Evolutionary conservation across 768 basidiomycete species (phyloP).

Genomic region (Hypholoma sublateritium): DNA sequence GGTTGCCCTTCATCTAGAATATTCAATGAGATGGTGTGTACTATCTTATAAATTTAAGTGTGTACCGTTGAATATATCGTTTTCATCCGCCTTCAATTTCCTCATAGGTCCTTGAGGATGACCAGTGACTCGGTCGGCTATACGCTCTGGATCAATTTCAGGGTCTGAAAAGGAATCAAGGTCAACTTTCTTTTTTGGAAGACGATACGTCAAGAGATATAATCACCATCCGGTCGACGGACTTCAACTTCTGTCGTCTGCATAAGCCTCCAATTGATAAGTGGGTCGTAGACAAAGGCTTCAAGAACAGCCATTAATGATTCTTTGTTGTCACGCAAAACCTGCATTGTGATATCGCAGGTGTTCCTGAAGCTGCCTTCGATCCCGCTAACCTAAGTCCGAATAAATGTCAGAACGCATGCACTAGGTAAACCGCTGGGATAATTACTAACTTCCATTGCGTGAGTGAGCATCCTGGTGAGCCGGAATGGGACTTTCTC

Average conservation of each 20-base stretch:
- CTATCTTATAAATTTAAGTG: background rate
- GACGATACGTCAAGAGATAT: slow-evolving; percentile 5
- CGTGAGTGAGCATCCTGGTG: slow-evolving; percentile 97
- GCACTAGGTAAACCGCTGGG: too few species aligned
- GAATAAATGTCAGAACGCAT: too few species aligned
- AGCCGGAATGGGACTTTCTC: slow-evolving; percentile 98
- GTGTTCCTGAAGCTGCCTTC: slow-evolving; percentile 95
- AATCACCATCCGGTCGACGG: slow-evolving; percentile 64
- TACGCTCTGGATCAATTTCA: slow-evolving; percentile 47
- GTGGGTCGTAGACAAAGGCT: slow-evolving; percentile 97
- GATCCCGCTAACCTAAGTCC: slow-evolving; percentile 85
- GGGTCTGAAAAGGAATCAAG: slow-evolving; percentile 33
- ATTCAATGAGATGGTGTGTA: slow-evolving; percentile 1
- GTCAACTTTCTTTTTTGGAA: slow-evolving; percentile 7
- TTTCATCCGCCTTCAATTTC: slow-evolving; percentile 88
- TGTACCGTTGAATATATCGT: slow-evolving; percentile 88
- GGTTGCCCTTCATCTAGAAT: slow-evolving; percentile 45
- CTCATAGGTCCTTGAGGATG: slow-evolving; percentile 80
- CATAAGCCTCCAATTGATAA: slow-evolving; percentile 96
- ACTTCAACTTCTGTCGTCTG: slow-evolving; percentile 78
- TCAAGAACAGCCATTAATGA: slow-evolving; percentile 99
- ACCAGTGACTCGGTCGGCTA: slow-evolving; percentile 64
- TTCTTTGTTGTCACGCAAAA: slow-evolving; percentile 95
- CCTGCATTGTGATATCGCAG: slow-evolving; percentile 97
- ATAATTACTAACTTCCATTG: slow-evolving; percentile 81